phyloP scores from a whole-genome alignment of 1,139 yeast species.

The Hanseniaspora uvarum region DNA sequence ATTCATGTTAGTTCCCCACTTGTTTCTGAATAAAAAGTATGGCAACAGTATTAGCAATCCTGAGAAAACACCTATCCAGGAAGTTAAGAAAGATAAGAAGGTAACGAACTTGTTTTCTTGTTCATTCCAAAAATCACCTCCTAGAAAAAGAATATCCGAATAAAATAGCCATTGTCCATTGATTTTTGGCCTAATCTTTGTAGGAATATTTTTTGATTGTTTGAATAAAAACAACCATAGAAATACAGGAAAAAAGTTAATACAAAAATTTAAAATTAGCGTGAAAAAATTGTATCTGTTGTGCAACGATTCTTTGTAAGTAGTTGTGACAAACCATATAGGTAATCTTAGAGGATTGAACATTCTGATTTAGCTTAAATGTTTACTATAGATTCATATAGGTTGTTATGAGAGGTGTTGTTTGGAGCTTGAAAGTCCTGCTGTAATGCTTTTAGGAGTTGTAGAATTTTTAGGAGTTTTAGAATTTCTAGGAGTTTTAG shows the following conservation, averaged over 20 bases:
- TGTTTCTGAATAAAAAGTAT: neutral
- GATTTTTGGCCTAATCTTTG: conserved; percentile 45
- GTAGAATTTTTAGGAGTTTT: too few species aligned
- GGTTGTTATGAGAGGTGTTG: too few species aligned
- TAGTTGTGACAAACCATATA: conserved; percentile 9
- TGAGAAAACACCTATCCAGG: conserved; percentile 18
- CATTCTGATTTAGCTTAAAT: neutral
- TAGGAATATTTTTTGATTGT: conserved; percentile 52
- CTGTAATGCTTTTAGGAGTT: too few species aligned
- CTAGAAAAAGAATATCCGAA: conserved; percentile 25
- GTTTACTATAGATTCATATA: too few species aligned
- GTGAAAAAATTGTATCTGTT: conserved; percentile 36
- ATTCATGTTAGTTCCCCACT: conserved; percentile 18
- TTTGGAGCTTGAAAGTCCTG: too few species aligned
- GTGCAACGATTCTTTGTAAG: conserved; percentile 13
- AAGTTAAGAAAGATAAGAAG: conserved; percentile 16
- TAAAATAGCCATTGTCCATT: conserved; percentile 30
- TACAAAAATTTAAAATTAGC: conserved; percentile 37
- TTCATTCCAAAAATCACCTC: conserved; percentile 29
- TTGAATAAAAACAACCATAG: conserved; percentile 52
- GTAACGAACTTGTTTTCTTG: conserved; percentile 16
- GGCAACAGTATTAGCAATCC: conserved; percentile 20
- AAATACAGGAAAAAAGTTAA: conserved; percentile 46
- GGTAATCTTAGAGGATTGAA: conserved; percentile 2
- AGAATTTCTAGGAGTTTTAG: too few species aligned